Evolutionary conservation across 2,329 filamentous ascomycete genomes (phyloP), one percentile per base, ranked within the genome.

Genomic region (Ophiosphaerella herpotricha): DNA sequence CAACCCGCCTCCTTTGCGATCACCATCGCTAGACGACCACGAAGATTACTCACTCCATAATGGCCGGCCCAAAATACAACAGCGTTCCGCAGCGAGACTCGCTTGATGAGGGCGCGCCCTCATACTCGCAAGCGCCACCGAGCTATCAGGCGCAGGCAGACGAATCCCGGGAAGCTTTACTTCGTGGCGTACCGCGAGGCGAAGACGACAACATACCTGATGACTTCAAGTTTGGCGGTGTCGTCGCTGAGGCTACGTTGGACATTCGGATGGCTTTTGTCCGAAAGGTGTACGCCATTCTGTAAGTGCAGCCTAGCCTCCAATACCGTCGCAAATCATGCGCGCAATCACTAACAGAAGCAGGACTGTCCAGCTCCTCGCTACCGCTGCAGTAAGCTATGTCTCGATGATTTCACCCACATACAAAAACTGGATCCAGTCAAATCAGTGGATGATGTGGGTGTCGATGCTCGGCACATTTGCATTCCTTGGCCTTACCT

Each of bases 191-290:
- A 38, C 85, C 90, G 43, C 85, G 92, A 64, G 83, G 81, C 71
- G 92, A 92, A 74, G 85, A 92, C 70, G 93, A 97, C 76, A 95
- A 97, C 68, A 73, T 97, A 38, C 93, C 93, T 1, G 93, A 97
- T 78, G 93, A 97, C 76, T 97, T 97, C 85, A 97, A 97, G 83
- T 97, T 96, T 70, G 94, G 93, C 63, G 92, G 91, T 55, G 91
- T 88, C 14, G 92, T 97, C 52, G 88, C 92, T 60, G 94, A 97
- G 79, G 93, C 90, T 39, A 96, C 92, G 16, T 81, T 97, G 70
- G 91, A 96, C 68, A 96, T 99, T 71, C 89, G 93, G 63, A 96
- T 97, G 85, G 90, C 94, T 76, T 99, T 97, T 75, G 82, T 96
- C 65, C 88, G 92, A 76, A 97, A 97, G 81, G 94, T 99, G 71